Evolutionary conservation across 2,329 filamentous ascomycete species (phyloP), one percentile per base, ranked within the genome.

Genomic region (Penicillium verrucosum): DNA sequence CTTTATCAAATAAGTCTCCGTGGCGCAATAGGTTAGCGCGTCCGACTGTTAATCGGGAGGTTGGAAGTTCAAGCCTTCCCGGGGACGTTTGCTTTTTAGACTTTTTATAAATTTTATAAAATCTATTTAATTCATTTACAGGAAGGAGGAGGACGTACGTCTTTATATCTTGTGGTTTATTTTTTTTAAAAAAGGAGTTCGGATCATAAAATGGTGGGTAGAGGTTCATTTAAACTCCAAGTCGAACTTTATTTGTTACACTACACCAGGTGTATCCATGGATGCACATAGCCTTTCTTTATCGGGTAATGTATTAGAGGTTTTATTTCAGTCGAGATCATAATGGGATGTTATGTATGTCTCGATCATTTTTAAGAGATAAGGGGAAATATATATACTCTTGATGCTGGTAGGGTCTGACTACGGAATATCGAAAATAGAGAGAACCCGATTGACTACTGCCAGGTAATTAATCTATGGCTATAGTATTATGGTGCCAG

Each of bases 51-150:
- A 70, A 68, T 68, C 65, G 62, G 63, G 69, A 73, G 69, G 69
- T 71, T 71, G 70, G 70, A 73, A 72, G 71, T 73, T 73, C 71
- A 68, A 73, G 70, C 71, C 70, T 73, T 73, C 70, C 69, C 71
- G 68, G 71, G 71, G 69, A 73, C 70, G 71, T 30, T 58, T 40
- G 3, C 10, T 5, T 11, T 21, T 38, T 38, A 11, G 9, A 18
- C 21, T 21, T 21, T 21, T 21, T 21, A 21, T 10, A 5, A 1
- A 18, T 43, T 43, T 40, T 38, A n/a, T n/a, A 5, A 23, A n/a
- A 5, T 36, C 3, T 1, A 23, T n/a, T n/a, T 23, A 16, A 30
- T n/a, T 16, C 21, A 9, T 9, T 37, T 37, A 2, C 14, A 11
- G 36, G 8, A 8, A 11, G 36, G 8, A 8, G 21, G 5, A 18